These are phyloP conservation scores for Primulina eburnea DNA, from an alignment of 257 asterid species.

Conservation along the genomic window DNA sequence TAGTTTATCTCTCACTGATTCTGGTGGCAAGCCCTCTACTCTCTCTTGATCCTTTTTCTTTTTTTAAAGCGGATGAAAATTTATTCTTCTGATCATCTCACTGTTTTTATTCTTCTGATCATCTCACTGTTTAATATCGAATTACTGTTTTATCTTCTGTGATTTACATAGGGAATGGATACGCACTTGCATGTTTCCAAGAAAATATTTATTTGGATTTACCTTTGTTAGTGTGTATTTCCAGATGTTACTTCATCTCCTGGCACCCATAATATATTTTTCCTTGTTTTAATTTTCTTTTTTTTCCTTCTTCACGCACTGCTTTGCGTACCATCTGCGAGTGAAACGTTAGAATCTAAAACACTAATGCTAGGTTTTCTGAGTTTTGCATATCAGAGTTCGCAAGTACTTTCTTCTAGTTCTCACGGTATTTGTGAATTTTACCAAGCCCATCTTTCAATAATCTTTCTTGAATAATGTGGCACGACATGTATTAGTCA, in stretches of 20 bases:
- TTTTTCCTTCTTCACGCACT: too few relatives aligned
- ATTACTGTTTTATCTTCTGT: constrained; percentile 36
- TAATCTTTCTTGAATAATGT: not conserved
- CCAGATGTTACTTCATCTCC: constrained; percentile 25
- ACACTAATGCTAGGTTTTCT: too few relatives aligned
- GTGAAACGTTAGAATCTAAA: too few relatives aligned
- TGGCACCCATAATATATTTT: constrained; percentile 3
- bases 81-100: constrained; percentile 17
- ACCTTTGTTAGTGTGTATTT: constrained; percentile 26
- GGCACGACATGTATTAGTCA: not conserved
- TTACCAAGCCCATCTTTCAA: not conserved
- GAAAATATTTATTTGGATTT: constrained; percentile 34
- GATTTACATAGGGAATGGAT: constrained; percentile 23
- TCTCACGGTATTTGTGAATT: not conserved
- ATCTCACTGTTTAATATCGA: constrained; percentile 26
- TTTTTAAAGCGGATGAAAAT: constrained; percentile 2
- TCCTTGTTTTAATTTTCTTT: constrained; percentile 25
- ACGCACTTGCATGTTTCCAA: constrained; percentile 61
- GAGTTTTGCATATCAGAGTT: too few relatives aligned
- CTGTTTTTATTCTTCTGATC: constrained; percentile 21
- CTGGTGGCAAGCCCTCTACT: constrained; percentile 39
- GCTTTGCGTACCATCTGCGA: too few relatives aligned
- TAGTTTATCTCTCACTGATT: constrained; percentile 52
- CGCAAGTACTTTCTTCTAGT: too few relatives aligned
- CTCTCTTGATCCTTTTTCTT: not conserved